Conservation (phyloP, 331 rosid species). For the Saraca asoca region DNA sequence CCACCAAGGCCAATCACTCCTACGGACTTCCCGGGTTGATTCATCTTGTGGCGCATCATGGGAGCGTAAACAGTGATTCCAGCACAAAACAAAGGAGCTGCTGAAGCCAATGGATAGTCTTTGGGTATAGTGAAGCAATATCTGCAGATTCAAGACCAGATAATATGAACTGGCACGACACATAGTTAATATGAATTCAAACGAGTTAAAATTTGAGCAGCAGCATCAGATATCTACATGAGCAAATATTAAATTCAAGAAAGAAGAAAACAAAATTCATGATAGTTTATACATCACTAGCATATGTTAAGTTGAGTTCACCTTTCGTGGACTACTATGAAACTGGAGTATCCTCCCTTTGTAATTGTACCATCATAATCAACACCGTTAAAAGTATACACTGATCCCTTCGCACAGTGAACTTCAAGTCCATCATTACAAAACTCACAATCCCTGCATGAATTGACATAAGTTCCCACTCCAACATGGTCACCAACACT, state of each 20-base stretch:
- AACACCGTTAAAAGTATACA: conserved; percentile 55
- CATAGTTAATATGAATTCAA: conserved; percentile 8
- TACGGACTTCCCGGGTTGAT: conserved; percentile 83
- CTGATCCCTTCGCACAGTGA: conserved; percentile 53
- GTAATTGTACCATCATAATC: conserved; percentile 75
- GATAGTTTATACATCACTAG: not conserved
- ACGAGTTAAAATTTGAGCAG: not conserved
- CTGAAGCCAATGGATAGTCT: conserved; percentile 72
- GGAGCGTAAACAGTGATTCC: conserved; percentile 90
- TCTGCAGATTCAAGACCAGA: conserved; percentile 48
- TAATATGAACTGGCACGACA: not conserved
- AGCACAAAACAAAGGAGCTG: conserved; percentile 91
- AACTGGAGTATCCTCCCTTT: conserved; percentile 82
- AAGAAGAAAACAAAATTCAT: conserved; percentile 6
- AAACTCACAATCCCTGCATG: conserved; percentile 72
- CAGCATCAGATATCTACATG: not conserved
- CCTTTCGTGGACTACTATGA: conserved; percentile 79
- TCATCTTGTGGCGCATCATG: conserved; percentile 83
- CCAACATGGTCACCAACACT: conserved; percentile 80
- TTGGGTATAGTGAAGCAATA: conserved; percentile 81
- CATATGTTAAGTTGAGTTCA: conserved; percentile 31
- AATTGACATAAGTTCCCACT: conserved; percentile 78
- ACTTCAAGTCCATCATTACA: conserved; percentile 57
- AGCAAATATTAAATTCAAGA: conserved; percentile 1
- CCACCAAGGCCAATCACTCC: conserved; percentile 98